Evolutionary conservation across 106 monocot species (phyloP), one percentile per base, ranked within the genome.

Genomic region (Cymbidium sinense): DNA sequence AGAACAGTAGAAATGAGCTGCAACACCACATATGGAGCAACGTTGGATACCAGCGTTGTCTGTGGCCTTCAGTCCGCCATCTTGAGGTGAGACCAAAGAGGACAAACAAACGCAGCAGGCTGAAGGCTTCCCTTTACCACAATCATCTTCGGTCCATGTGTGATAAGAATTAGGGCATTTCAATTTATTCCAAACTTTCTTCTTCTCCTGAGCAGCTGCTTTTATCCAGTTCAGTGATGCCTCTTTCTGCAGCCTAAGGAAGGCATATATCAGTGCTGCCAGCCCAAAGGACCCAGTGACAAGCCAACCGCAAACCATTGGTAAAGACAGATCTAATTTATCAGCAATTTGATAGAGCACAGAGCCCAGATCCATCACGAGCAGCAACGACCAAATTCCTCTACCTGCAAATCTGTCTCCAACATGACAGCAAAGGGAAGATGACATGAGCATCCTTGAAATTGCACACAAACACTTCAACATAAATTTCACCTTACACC

Each of bases 181-280:
- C n/a, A n/a, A n/a, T n/a, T n/a, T n/a, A n/a, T n/a, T n/a, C n/a
- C n/a, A 87, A 12, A 83, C 82, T 70, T 86, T 84, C 79, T 81
- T 85, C 89, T 86, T 96, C 77, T 89, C 93, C 83, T 73, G 82
- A 29, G 96, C 96, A 74, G 96, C 93, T 62, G 87, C 86, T 44
- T 91, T 96, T 29, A 87, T 64, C 96, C 96, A 96, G 73, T 89
- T 87, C 30, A 91, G 51, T 36, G 93, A 89, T 34, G 83, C 87
- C 77, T 87, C 79, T 70, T 82, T 85, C 77, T 95, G 93, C 78
- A 93, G 82, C 62, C 80, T 93, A 1, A 91, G 80, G 69, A 96
- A 91, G 21, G 84, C 83, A 80, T 86, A 89, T 34, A 93, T 75
- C 29, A 96, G 36, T 0, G 91, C 91, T 20, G 91, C 30, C 20